Conservation (phyloP, 2,329 filamentous ascomycete species). For the Diplodia seriata region DNA sequence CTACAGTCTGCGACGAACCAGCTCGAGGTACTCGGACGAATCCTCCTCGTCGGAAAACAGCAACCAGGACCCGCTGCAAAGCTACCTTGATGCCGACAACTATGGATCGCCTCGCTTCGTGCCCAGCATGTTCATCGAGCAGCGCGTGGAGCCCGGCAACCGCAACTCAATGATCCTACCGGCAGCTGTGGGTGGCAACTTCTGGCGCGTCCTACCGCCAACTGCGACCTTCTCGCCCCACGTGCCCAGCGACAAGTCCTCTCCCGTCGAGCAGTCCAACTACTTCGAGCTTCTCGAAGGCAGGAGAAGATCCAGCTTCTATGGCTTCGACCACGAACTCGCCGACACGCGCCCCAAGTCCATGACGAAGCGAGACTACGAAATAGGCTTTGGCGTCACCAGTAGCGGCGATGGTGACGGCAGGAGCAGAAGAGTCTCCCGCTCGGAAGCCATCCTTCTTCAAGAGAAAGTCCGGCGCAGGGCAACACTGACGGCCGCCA, state of each 20-base stretch:
- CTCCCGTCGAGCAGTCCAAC: neutral
- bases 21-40: slow-evolving; percentile 23
- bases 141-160: slow-evolving; percentile 16
- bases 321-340: neutral
- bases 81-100: slow-evolving; percentile 20
- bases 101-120: slow-evolving; percentile 4
- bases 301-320: neutral
- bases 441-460: neutral
- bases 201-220: slow-evolving; percentile 19
- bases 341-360: neutral
- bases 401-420: neutral
- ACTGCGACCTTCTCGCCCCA: slow-evolving; percentile 1
- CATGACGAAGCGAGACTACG: slow-evolving; percentile 5
- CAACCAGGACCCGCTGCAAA: slow-evolving; percentile 17
- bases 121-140: slow-evolving; percentile 31
- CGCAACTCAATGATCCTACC: slow-evolving; percentile 32
- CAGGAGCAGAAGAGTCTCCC: neutral
- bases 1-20: neutral
- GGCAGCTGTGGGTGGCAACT: slow-evolving; percentile 8
- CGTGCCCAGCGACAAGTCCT: neutral
- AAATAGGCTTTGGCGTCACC: slow-evolving; percentile 4
- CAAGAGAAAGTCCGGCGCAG: neutral
- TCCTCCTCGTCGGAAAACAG: neutral
- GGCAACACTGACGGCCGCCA: neutral
- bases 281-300: neutral